Evolutionary conservation across 495 filamentous ascomycete genomes (phyloP).

Genomic region (Penicillium daleae): DNA sequence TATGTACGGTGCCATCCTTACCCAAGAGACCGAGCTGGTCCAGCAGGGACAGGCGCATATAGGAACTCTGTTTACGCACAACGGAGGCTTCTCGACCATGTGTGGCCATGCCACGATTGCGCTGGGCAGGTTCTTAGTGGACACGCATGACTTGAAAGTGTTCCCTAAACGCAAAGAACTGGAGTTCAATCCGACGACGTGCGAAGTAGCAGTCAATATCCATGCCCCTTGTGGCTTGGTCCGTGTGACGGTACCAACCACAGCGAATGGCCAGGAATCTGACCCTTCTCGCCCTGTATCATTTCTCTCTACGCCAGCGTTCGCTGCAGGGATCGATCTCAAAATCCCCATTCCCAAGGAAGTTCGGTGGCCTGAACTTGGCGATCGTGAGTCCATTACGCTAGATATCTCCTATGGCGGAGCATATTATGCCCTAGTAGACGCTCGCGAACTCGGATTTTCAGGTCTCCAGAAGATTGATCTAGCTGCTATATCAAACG

Average conservation of each 20-base stretch:
- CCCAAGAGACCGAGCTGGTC: conserved; percentile 25
- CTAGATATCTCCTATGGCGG: conserved; percentile 22
- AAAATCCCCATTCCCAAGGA: conserved; percentile 19
- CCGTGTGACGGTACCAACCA: conserved; percentile 22
- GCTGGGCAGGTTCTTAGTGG: conserved; percentile 36
- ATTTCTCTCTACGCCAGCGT: conserved; percentile 29
- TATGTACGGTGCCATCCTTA: conserved; percentile 32
- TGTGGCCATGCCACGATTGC: conserved; percentile 58
- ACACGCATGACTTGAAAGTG: conserved; percentile 14
- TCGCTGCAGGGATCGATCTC: conserved; percentile 21
- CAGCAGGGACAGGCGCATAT: conserved; percentile 19
- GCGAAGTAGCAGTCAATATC: conserved; percentile 14
- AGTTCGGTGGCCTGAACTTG: conserved; percentile 20
- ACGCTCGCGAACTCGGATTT: conserved; percentile 22
- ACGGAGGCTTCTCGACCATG: conserved; percentile 80
- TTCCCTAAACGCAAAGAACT: conserved; percentile 20
- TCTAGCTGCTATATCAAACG: conserved; percentile 4
- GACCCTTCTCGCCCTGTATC: conserved; percentile 25
- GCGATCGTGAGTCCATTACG: conserved; percentile 11
- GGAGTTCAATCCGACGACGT: conserved; percentile 3
- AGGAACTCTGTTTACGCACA: conserved; percentile 47
- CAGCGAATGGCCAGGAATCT: conserved; percentile 16
- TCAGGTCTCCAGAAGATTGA: conserved; percentile 22
- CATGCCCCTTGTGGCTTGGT: conserved; percentile 26
- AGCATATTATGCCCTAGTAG: conserved; percentile 21